Conservation (phyloP, 2,329 filamentous ascomycete genomes). For the Fusarium staphyleae region DNA sequence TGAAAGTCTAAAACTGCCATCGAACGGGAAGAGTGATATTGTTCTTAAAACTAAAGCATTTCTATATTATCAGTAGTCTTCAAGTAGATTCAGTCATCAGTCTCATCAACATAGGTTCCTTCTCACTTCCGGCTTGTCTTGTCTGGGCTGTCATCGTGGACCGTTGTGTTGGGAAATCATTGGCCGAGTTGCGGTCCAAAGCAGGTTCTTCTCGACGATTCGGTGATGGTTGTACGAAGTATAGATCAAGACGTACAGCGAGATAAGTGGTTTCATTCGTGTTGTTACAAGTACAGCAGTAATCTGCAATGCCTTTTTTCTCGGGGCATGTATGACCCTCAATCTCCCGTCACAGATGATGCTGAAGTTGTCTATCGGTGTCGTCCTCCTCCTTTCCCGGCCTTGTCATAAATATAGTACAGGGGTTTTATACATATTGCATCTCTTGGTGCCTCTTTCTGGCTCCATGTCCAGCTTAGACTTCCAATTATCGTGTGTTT, state of each 20-base stretch:
- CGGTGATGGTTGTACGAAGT: background rate
- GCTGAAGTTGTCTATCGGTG: background rate
- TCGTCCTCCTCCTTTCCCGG: background rate
- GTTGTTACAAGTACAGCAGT: conserved; percentile 9
- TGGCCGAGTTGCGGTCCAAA: too few relatives aligned
- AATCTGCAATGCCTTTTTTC: conserved; percentile 5
- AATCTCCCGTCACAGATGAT: conserved; percentile 5
- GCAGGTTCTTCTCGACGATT: too few relatives aligned
- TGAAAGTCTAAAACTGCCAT: background rate
- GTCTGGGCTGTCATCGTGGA: too few relatives aligned
- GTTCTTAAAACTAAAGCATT: background rate
- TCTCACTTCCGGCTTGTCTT: background rate
- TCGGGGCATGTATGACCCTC: background rate
- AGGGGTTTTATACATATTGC: conserved; percentile 20
- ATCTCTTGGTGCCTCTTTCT: background rate
- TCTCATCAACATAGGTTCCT: background rate
- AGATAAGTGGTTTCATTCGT: background rate
- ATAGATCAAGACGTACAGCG: background rate
- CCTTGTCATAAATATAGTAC: conserved; percentile 26
- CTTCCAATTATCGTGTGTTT: background rate
- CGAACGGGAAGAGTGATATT: background rate
- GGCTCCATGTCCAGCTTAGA: background rate
- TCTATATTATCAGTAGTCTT: background rate
- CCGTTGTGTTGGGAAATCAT: too few relatives aligned
- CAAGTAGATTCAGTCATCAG: background rate